Evolutionary conservation across 1,139 yeast species (phyloP).

Genomic region (Scheffersomyces segobiensis): DNA sequence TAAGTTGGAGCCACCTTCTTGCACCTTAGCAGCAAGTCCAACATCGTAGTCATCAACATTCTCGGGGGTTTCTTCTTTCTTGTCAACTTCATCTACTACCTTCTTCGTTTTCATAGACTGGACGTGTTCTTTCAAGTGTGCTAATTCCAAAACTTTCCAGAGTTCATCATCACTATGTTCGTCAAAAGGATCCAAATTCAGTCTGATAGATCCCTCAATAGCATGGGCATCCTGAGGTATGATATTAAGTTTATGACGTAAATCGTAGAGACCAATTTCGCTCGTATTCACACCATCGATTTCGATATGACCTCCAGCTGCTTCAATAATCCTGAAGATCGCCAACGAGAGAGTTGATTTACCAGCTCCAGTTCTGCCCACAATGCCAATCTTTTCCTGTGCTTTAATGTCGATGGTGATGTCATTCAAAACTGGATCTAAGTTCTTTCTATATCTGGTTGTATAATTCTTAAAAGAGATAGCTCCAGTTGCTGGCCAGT

Average conservation of each 20-base stretch:
- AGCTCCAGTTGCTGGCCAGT: conserved; percentile 36
- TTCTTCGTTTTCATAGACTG: conserved; percentile 32
- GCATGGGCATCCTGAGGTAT: conserved; percentile 43
- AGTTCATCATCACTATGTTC: conserved; percentile 28
- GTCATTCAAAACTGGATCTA: conserved; percentile 36
- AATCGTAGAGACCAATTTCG: conserved; percentile 33
- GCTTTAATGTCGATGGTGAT: conserved; percentile 28
- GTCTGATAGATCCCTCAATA: conserved; percentile 35
- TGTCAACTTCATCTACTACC: conserved; percentile 6
- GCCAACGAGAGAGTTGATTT: conserved; percentile 41
- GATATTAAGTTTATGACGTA: conserved; percentile 34
- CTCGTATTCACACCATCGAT: conserved; percentile 35
- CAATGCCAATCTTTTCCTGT: conserved; percentile 40
- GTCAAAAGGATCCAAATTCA: conserved; percentile 38
- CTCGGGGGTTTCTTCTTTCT: neutral
- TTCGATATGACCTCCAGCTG: conserved; percentile 31
- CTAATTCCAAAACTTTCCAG: conserved; percentile 36
- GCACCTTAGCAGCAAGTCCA: conserved; percentile 24
- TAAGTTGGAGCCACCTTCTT: conserved; percentile 38
- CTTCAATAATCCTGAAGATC: conserved; percentile 39
- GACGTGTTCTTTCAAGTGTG: conserved; percentile 36
- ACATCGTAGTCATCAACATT: conserved; percentile 5
- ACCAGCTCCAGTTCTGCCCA: conserved; percentile 46
- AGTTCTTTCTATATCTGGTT: conserved; percentile 36
- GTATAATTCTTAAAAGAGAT: conserved; percentile 31